A percentile compares a stretch with the other conserved stretches of the same genome.
Conservation (phyloP, 306 rosid species). For the Cicer yamashitae region DNA sequence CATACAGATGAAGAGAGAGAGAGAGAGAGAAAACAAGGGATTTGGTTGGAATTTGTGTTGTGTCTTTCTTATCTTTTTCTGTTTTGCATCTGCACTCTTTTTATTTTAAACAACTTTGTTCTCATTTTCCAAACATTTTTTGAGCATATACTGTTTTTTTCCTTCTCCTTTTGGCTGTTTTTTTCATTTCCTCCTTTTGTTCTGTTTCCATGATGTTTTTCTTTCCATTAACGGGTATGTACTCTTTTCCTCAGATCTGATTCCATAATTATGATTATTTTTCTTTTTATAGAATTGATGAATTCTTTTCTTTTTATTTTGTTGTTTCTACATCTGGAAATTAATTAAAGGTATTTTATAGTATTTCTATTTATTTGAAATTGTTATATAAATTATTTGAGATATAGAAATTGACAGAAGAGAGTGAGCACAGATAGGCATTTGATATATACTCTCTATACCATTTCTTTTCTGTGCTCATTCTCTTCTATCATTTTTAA, state of each 20-base stretch:
- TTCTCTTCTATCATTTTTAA: constrained; percentile 77
- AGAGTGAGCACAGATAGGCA: constrained; percentile 97
- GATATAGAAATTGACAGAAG: constrained; percentile 95
- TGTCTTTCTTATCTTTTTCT: not conserved
- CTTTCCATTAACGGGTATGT: constrained; percentile 45
- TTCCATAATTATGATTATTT: constrained; percentile 19
- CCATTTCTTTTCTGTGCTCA: constrained; percentile 84
- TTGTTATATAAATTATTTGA: constrained; percentile 30
- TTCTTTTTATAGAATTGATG: not conserved
- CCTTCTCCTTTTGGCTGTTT: not conserved
- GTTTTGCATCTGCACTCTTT: not conserved
- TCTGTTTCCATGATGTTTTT: constrained; percentile 7
- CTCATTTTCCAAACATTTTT: constrained; percentile 28
- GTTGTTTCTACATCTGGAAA: constrained; percentile 45
- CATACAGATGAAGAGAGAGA: not conserved
- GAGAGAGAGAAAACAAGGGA: not conserved
- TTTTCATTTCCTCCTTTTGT: not conserved
- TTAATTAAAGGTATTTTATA: not conserved
- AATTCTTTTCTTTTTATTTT: not conserved
- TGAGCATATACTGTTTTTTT: constrained; percentile 15
- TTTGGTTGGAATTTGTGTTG: constrained; percentile 33
- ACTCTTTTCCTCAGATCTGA: constrained; percentile 60
- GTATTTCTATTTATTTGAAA: not conserved
- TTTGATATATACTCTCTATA: constrained; percentile 57
- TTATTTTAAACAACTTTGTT: not conserved